These are phyloP conservation scores for Codiaeum variegatum DNA, from an alignment of 441 rosid species.

Conservation along the genomic window DNA sequence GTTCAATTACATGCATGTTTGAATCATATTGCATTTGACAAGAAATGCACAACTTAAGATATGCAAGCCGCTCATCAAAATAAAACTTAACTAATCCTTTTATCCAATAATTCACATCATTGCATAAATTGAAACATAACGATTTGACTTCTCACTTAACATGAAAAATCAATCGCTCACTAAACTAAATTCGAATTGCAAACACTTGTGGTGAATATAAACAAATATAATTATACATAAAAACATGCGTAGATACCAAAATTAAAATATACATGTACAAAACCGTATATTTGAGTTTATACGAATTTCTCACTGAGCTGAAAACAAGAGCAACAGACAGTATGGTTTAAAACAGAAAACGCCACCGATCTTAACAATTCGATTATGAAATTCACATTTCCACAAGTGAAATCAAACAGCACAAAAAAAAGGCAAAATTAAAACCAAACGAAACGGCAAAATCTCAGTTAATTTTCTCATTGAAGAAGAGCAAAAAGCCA, in stretches of 20 bases:
- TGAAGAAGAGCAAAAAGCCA: neutral
- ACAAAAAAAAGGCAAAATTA: conserved; percentile 8
- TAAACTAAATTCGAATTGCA: neutral
- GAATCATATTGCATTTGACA: neutral
- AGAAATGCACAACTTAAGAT: neutral
- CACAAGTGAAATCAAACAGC: conserved; percentile 19
- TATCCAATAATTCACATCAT: neutral
- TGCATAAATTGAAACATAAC: neutral
- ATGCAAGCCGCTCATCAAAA: too few relatives aligned
- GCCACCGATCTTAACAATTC: conserved; percentile 26
- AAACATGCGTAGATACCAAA: neutral
- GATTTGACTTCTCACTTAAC: neutral
- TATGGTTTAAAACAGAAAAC: neutral
- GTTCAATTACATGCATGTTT: neutral
- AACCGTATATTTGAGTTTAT: neutral
- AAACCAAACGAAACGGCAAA: neutral
- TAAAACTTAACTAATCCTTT: too few relatives aligned
- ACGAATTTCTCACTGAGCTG: conserved; percentile 5
- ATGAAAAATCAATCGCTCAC: neutral
- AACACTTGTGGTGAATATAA: too few relatives aligned
- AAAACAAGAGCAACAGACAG: neutral
- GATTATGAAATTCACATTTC: conserved; percentile 6
- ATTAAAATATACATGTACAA: neutral
- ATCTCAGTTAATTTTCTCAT: neutral
- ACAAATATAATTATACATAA: neutral